phyloP scores from a whole-genome alignment of 2,329 filamentous ascomycete species.

The Hypoxylon sp. region DNA sequence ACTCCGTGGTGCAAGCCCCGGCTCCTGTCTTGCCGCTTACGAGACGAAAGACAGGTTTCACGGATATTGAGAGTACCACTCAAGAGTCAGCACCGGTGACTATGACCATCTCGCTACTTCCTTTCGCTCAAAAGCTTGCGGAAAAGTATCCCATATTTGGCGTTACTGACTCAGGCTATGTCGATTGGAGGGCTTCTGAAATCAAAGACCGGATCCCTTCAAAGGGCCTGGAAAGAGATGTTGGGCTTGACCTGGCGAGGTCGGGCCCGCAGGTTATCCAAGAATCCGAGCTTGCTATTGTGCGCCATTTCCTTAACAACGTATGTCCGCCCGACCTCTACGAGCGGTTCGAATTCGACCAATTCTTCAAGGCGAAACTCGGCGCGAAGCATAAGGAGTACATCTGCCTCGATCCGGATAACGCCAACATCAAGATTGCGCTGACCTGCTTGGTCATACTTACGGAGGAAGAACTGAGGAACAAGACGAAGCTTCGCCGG shows the following conservation, averaged over 20 bases:
- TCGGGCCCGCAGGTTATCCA: constrained; percentile 47
- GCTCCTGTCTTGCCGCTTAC: constrained; percentile 17
- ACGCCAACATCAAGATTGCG: constrained; percentile 52
- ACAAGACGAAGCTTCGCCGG: constrained; percentile 42
- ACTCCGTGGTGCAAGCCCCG: constrained; percentile 16
- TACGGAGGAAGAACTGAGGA: constrained; percentile 47
- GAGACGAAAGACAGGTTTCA: constrained; percentile 36
- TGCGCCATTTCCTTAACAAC: constrained; percentile 54
- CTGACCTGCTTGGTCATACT: constrained; percentile 51
- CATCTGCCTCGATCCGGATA: constrained; percentile 55
- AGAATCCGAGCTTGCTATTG: constrained; percentile 53
- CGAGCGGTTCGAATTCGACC: constrained; percentile 54
- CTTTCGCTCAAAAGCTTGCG: constrained; percentile 50
- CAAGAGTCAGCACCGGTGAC: constrained; percentile 30
- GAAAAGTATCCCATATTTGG: constrained; percentile 54
- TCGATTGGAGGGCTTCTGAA: constrained; percentile 53
- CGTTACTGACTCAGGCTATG: constrained; percentile 49
- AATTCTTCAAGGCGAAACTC: constrained; percentile 54
- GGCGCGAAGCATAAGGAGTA: constrained; percentile 51
- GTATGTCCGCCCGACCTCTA: constrained; percentile 56
- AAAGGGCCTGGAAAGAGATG: constrained; percentile 37
- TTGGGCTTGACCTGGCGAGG: neutral
- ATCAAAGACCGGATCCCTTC: constrained; percentile 48
- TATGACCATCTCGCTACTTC: constrained; percentile 52
- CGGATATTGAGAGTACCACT: constrained; percentile 13